Conservation (phyloP, 352 stramenopile genomes). For the Phytophthora uliginosa region DNA sequence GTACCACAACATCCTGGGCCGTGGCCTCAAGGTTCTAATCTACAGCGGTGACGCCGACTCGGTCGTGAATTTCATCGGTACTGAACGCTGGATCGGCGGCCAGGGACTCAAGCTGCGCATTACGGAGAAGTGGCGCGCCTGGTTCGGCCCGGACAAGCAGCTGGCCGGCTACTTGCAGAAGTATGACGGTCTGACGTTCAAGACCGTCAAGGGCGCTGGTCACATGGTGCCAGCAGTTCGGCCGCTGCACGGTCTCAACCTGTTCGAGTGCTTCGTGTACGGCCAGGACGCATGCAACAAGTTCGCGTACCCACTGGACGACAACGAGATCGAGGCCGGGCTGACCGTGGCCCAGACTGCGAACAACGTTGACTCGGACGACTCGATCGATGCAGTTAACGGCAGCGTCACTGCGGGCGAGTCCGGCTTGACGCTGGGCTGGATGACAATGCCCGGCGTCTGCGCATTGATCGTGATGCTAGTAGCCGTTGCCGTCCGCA, state of each 20-base stretch:
- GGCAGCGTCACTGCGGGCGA: conserved; percentile 4
- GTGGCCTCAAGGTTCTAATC: conserved; percentile 67
- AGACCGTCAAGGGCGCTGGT: conserved; percentile 93
- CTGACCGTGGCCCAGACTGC: conserved; percentile 19
- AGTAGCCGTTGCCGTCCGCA: conserved; percentile 52
- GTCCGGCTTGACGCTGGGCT: conserved; percentile 14
- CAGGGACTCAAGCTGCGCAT: conserved; percentile 77
- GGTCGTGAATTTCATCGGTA: conserved; percentile 90
- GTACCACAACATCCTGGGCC: conserved; percentile 73
- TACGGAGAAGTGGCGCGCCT: conserved; percentile 71
- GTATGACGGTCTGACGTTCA: conserved; percentile 89
- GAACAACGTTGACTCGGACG: not conserved
- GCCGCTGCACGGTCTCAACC: conserved; percentile 77
- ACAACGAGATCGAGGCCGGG: conserved; percentile 69
- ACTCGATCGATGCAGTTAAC: conserved; percentile 6
- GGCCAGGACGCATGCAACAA: conserved; percentile 58
- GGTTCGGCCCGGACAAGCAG: conserved; percentile 84
- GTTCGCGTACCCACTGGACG: conserved; percentile 76
- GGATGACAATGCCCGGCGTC: conserved; percentile 35
- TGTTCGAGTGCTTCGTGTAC: conserved; percentile 89
- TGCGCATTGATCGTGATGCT: conserved; percentile 39
- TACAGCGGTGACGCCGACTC: conserved; percentile 86
- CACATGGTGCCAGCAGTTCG: conserved; percentile 91
- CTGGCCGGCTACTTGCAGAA: conserved; percentile 90
- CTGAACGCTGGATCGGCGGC: conserved; percentile 87